Conservation (phyloP, 768 basidiomycete species). For the Pulveroboletus sp. region DNA sequence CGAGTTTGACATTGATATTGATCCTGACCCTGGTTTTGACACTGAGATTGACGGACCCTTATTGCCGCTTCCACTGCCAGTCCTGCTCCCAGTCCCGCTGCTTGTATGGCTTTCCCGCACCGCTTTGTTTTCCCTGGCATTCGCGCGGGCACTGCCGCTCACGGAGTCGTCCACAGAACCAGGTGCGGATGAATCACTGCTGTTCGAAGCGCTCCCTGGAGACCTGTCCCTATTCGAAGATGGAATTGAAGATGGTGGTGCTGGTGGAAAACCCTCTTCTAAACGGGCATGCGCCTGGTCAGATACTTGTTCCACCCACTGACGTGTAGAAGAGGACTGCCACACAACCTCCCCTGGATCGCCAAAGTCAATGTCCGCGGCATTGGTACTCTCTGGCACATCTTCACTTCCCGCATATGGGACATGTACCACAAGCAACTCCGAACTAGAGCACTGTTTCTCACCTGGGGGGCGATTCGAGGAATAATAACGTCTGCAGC, state of each 20-base stretch:
- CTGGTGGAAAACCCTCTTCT: slow-evolving; percentile 5
- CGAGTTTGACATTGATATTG: slow-evolving; percentile 24
- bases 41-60: slow-evolving; percentile 9
- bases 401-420: slow-evolving; percentile 16
- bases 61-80: slow-evolving; percentile 9
- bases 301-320: slow-evolving; percentile 44
- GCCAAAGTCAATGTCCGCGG: slow-evolving; percentile 11
- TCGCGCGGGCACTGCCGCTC: slow-evolving; percentile 9
- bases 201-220: slow-evolving; percentile 19
- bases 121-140: slow-evolving; percentile 5
- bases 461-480: not conserved
- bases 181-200: slow-evolving; percentile 22
- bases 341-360: slow-evolving; percentile 20
- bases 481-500: slow-evolving; percentile 7
- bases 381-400: slow-evolving; percentile 17
- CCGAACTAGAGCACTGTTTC: slow-evolving; percentile 15
- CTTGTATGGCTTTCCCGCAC: slow-evolving; percentile 8
- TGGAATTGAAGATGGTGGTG: slow-evolving; percentile 5
- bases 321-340: slow-evolving; percentile 33
- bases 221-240: slow-evolving; percentile 18
- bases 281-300: slow-evolving; percentile 25
- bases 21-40: slow-evolving; percentile 19
- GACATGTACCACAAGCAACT: slow-evolving; percentile 29
- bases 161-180: slow-evolving; percentile 25
- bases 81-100: slow-evolving; percentile 2